Evolutionary conservation across 2,329 filamentous ascomycete species (phyloP).

Genomic region (Aspergillus proliferans): DNA sequence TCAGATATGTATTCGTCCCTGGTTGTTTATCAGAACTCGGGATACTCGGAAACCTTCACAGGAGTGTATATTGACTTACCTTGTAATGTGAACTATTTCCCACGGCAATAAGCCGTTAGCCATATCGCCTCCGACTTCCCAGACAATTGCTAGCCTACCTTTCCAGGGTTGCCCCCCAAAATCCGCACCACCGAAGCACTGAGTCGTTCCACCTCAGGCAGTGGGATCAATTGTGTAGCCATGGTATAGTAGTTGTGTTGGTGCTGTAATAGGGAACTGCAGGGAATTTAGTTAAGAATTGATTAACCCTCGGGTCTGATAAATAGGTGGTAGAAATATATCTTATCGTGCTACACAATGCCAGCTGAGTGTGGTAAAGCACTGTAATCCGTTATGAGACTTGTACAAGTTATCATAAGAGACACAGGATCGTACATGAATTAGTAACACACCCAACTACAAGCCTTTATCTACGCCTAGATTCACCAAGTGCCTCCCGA

Average conservation of each 20-base stretch:
- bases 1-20: slow-evolving; percentile 89
- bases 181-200: slow-evolving; percentile 75
- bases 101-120: not conserved
- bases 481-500: not conserved
- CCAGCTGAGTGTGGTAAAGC: too few species aligned
- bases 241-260: slow-evolving; percentile 34
- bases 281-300: too few species aligned
- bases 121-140: not conserved
- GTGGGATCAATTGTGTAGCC: slow-evolving; percentile 55
- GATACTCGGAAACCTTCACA: not conserved
- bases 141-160: slow-evolving; percentile 44
- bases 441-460: not conserved
- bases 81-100: slow-evolving; percentile 53
- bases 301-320: too few species aligned
- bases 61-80: slow-evolving; percentile 27
- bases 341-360: too few species aligned
- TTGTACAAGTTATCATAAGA: too few species aligned
- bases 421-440: not conserved
- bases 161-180: slow-evolving; percentile 83
- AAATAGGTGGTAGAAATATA: too few species aligned
- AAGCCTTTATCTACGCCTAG: not conserved
- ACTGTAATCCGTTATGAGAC: too few species aligned
- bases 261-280: not conserved
- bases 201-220: slow-evolving; percentile 71
- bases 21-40: not conserved